Percentiles rank a stretch among this genome's conserved stretches.
These are phyloP conservation scores for Porcisia deanei DNA, from an alignment of 208 protist species.

Conservation along the genomic window DNA sequence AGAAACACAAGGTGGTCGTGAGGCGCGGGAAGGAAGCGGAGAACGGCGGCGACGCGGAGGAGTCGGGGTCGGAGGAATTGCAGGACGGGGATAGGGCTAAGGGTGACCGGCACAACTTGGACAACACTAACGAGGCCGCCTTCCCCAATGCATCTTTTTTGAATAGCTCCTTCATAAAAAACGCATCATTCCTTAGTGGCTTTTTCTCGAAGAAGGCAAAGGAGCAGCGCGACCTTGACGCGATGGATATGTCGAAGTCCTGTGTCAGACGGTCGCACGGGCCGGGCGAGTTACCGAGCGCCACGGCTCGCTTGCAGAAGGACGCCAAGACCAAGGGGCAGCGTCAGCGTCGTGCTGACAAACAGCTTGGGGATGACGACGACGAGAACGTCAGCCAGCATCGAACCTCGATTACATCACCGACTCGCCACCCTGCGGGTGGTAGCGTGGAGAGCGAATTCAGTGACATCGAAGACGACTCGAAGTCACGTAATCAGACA, in stretches of 20 bases:
- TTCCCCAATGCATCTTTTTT: conserved; percentile 48
- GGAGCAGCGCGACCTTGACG: conserved; percentile 29
- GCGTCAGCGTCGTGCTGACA: neutral
- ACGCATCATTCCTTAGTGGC: conserved; percentile 44
- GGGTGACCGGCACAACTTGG: conserved; percentile 3
- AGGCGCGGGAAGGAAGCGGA: conserved; percentile 30
- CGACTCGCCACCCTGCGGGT: conserved; percentile 8
- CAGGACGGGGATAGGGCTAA: conserved; percentile 2
- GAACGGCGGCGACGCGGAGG: conserved; percentile 7
- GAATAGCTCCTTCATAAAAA: conserved; percentile 43
- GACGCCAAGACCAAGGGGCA: conserved; percentile 5
- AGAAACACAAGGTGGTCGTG: conserved; percentile 61
- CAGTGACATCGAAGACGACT: conserved; percentile 30
- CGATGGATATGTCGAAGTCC: conserved; percentile 17
- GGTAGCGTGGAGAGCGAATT: conserved; percentile 23
- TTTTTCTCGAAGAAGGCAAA: conserved; percentile 36
- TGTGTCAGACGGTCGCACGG: neutral
- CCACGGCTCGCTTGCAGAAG: neutral
- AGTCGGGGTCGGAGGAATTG: conserved; percentile 9
- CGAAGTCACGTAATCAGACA: neutral
- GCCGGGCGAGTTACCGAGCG: neutral
- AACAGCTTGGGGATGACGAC: conserved; percentile 13
- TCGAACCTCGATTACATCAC: conserved; percentile 25
- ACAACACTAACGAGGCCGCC: conserved; percentile 21
- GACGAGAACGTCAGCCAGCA: conserved; percentile 10